Conservation (phyloP, 2,329 filamentous ascomycete species). For the Raffaelea ambrosiae region DNA sequence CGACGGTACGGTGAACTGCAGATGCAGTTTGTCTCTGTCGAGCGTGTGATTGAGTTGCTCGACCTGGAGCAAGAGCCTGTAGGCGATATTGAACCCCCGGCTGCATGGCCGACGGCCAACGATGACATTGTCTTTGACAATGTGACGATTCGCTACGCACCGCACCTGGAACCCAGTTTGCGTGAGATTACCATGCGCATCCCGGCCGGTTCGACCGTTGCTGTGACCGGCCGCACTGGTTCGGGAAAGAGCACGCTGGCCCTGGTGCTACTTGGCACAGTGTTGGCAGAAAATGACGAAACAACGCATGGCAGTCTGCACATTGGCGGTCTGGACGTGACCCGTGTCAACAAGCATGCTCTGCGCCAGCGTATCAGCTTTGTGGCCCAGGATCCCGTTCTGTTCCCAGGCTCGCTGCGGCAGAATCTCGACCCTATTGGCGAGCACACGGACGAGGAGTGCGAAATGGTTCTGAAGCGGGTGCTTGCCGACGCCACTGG, state of each 20-base stretch:
- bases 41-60: conserved; percentile 74
- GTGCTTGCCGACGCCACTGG: conserved; percentile 38
- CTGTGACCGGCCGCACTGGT: conserved; percentile 72
- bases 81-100: conserved; percentile 51
- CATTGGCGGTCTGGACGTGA: conserved; percentile 46
- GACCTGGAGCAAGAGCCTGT: conserved; percentile 66
- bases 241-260: conserved; percentile 78
- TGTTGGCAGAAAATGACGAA: conserved; percentile 32
- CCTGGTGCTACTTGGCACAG: conserved; percentile 47
- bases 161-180: conserved; percentile 66
- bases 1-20: conserved; percentile 75
- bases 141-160: conserved; percentile 72
- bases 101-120: conserved; percentile 64
- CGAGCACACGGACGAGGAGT: conserved; percentile 45
- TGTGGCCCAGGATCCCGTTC: conserved; percentile 55
- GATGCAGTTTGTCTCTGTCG: conserved; percentile 86
- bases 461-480: conserved; percentile 43
- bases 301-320: conserved; percentile 36
- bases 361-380: conserved; percentile 52
- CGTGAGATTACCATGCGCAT: conserved; percentile 62
- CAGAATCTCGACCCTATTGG: conserved; percentile 62
- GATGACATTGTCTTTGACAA: conserved; percentile 69
- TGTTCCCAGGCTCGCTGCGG: conserved; percentile 50
- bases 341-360: conserved; percentile 42
- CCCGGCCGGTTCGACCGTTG: conserved; percentile 52